Evolutionary conservation across 768 basidiomycete species (phyloP).

Genomic region (Phlebiopsis gigantea): DNA sequence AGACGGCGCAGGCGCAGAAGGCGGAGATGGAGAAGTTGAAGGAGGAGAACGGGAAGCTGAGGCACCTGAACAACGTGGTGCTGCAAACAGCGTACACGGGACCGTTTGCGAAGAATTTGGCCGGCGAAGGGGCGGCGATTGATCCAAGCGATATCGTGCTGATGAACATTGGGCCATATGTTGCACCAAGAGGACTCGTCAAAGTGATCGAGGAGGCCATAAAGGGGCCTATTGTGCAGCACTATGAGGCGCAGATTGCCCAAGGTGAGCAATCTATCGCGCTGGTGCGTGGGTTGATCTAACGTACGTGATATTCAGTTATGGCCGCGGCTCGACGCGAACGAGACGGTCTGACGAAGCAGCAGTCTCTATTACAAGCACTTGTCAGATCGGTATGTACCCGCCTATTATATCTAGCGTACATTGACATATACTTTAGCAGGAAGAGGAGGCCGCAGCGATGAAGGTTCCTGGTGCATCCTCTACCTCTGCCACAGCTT

Average conservation of each 20-base stretch:
- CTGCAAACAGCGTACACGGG: not conserved
- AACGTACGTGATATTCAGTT: not conserved
- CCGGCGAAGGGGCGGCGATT: not conserved
- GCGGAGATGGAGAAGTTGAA: not conserved
- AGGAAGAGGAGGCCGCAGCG: not conserved
- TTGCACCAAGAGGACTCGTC: not conserved
- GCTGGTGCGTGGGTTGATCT: not conserved
- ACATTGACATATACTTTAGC: not conserved
- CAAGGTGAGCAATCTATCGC: not conserved
- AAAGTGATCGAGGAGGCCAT: not conserved
- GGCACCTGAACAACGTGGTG: not conserved
- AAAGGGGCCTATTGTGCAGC: not conserved
- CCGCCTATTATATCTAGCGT: not conserved
- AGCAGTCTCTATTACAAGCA: not conserved
- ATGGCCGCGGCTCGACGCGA: not conserved
- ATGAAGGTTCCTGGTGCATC: not conserved
- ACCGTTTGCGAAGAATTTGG: not conserved
- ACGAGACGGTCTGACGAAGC: not conserved
- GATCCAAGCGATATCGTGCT: not conserved
- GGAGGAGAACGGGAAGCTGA: constrained; percentile 3
- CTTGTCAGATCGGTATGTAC: not conserved
- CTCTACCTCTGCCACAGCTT: not conserved
- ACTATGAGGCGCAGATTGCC: not conserved
- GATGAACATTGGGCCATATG: not conserved
- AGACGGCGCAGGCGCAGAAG: too few species aligned